Base-by-base conservation (phyloP, 225 moss, liverwort and hornwort genomes). In the Thuidium tamariscinum region DNA sequence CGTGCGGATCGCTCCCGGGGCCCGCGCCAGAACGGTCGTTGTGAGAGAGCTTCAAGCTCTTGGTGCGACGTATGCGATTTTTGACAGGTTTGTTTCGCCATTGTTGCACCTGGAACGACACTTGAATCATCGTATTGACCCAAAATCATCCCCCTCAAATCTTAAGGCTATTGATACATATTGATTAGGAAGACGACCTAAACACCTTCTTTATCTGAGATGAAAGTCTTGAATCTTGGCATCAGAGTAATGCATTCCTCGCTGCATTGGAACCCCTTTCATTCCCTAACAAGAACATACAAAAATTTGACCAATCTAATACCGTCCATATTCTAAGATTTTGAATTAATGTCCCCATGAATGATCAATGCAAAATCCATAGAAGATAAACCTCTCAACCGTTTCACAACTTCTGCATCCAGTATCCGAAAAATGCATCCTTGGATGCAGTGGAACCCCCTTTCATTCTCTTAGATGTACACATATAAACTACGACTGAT, bases 21-120 rank as follows among this genome's bases (percentile, higher is more conserved):
- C 89, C 32, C 63, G 86, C 41, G 46, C 80, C 17, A 88, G 87
- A 61, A 77, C 77, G 51, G 91, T 90, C 19, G 85, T 93, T 36
- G 93, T 93, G 88, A 85, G 81, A 67, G 90, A 93, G 87, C 66
- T 93, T 27, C 67, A 32, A 83, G 73, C 54, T 70, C 85, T 93
- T 18, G 81, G 84, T 76, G 90, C 91, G 48, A 90, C 88, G 7
- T 87, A 90, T 61, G 93, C 90, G 27, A 85, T 93, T 64, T 93
- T 93, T 37, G 93, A 91, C 82, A 91, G 89, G 93, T 93, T 72
- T 54, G 83, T 68, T 42, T 55, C 26, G 48, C 71, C 81, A 76
- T 30, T 41, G 59, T 59, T 41, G 41, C 41, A 57, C 29, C 30
- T n/a, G n/a, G n/a, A 39, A 27, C 27, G 59, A 59, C 39, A 41